These are phyloP conservation scores for Zopfia rhizophila DNA, from an alignment of 2,329 filamentous ascomycete genomes.

Conservation along the genomic window DNA sequence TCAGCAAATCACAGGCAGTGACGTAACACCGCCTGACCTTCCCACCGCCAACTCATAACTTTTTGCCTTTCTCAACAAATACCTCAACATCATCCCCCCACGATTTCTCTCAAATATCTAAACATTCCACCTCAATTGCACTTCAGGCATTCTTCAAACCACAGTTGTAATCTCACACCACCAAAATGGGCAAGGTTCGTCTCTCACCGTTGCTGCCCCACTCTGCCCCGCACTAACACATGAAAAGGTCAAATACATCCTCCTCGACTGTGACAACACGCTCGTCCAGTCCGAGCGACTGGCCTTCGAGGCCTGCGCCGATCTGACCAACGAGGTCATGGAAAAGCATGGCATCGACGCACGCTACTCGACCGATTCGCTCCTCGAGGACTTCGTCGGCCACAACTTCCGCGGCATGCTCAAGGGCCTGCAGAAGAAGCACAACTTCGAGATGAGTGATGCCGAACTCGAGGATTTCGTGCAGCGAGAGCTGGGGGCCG, in stretches of 20 bases:
- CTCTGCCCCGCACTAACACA: constrained; percentile 2
- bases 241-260: constrained; percentile 59
- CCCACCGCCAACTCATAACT: too few species aligned
- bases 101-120: too few species aligned
- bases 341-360: constrained; percentile 70
- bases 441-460: constrained; percentile 74
- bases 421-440: constrained; percentile 76
- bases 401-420: constrained; percentile 97
- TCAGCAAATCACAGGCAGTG: too few species aligned
- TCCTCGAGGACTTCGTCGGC: constrained; percentile 89
- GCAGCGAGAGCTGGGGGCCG: constrained; percentile 79
- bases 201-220: constrained; percentile 2
- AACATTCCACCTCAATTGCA: too few species aligned
- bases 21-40: too few species aligned
- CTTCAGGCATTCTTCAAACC: too few species aligned
- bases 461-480: constrained; percentile 81
- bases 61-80: too few species aligned
- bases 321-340: constrained; percentile 88
- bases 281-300: constrained; percentile 91
- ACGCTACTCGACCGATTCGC: constrained; percentile 79
- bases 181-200: constrained; percentile 4
- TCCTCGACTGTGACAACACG: constrained; percentile 80
- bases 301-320: constrained; percentile 90
- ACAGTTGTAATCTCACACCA: too few species aligned
- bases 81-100: too few species aligned